Conservation (phyloP, 202 grass and related monocot species). For the Schoenoplectus triqueter region DNA sequence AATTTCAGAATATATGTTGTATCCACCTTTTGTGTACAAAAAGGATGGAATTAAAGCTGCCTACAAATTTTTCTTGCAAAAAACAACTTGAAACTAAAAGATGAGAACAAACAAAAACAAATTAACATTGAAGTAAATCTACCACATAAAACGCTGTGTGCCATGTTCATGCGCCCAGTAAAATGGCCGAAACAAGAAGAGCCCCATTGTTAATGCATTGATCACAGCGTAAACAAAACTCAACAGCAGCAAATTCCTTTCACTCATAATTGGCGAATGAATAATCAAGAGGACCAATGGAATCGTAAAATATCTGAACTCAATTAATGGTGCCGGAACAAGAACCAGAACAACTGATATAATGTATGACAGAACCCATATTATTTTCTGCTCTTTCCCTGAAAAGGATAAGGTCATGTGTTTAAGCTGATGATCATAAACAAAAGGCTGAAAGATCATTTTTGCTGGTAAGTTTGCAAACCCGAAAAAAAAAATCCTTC, state of each 20-base stretch:
- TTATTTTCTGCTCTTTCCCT: constrained; percentile 63
- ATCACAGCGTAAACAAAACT: constrained; percentile 52
- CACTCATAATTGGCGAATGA: constrained; percentile 58
- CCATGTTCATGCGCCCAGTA: constrained; percentile 75
- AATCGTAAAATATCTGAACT: constrained; percentile 98
- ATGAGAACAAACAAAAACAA: not conserved
- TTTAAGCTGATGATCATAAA: constrained; percentile 14
- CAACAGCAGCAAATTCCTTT: constrained; percentile 47
- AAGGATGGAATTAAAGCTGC: not conserved
- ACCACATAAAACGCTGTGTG: constrained; percentile 92
- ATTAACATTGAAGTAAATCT: constrained; percentile 39
- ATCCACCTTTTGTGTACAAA: not conserved
- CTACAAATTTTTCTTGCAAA: not conserved
- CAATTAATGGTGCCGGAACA: constrained; percentile 74
- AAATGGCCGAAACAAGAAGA: constrained; percentile 86
- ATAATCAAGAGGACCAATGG: constrained; percentile 73
- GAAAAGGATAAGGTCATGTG: constrained; percentile 28
- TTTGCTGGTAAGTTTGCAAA: not conserved
- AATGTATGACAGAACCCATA: constrained; percentile 81
- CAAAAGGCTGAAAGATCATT: not conserved
- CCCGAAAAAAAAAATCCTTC: not conserved
- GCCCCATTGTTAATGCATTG: constrained; percentile 62
- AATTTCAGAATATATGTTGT: constrained; percentile 12
- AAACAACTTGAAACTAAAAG: not conserved
- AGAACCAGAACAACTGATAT: constrained; percentile 66